Conservation (phyloP, 2,329 filamentous ascomycete species). For the Penicillium polonicum region DNA sequence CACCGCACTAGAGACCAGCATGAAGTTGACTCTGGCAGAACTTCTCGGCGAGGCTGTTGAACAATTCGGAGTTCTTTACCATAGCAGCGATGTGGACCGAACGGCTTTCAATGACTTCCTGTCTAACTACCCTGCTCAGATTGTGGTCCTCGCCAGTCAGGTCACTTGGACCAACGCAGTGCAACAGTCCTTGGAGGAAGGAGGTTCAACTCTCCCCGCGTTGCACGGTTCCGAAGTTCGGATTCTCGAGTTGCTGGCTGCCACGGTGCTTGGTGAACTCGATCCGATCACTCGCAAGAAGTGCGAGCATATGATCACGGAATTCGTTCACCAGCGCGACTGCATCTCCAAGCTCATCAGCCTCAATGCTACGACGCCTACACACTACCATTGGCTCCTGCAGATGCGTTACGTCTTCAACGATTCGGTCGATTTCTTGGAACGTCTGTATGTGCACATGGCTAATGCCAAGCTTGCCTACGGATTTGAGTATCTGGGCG, state of each 20-base stretch:
- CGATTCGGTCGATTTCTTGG: conserved; percentile 73
- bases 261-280: conserved; percentile 85
- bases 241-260: conserved; percentile 79
- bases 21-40: conserved; percentile 92
- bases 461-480: conserved; percentile 94
- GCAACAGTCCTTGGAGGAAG: conserved; percentile 70
- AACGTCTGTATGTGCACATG: conserved; percentile 89
- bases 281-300: conserved; percentile 87
- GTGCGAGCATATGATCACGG: conserved; percentile 97
- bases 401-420: conserved; percentile 96
- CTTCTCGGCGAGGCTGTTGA: conserved; percentile 82
- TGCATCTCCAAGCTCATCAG: conserved; percentile 82
- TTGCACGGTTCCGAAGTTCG: conserved; percentile 81
- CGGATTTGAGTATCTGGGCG: conserved; percentile 96
- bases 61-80: conserved; percentile 76
- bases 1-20: conserved; percentile 83
- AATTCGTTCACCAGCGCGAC: conserved; percentile 97
- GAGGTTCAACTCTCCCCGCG: conserved; percentile 65
- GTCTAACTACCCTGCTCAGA: conserved; percentile 80
- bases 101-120: conserved; percentile 77
- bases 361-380: conserved; percentile 69
- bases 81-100: conserved; percentile 67
- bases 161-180: conserved; percentile 90
- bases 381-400: conserved; percentile 87
- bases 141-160: conserved; percentile 92